Conservation (phyloP, 495 filamentous ascomycete genomes). For the Lepraria neglecta region DNA sequence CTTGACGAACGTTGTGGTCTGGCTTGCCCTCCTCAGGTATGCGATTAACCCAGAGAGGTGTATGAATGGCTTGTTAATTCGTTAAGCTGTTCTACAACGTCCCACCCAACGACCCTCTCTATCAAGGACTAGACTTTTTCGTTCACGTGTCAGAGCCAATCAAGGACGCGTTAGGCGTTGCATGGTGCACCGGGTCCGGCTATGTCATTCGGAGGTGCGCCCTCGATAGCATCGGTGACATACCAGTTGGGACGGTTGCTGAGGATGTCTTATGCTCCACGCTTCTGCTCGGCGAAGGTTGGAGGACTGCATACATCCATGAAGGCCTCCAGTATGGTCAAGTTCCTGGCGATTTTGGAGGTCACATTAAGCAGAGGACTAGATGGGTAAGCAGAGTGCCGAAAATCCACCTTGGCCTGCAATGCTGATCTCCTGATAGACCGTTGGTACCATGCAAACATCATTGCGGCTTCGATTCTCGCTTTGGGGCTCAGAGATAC, state of each 20-base stretch:
- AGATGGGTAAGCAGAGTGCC: conserved; percentile 36
- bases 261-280: conserved; percentile 48
- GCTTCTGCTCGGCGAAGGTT: conserved; percentile 44
- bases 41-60: background rate
- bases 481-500: conserved; percentile 1
- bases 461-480: conserved; percentile 4
- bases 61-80: background rate
- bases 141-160: conserved; percentile 46
- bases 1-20: conserved; percentile 43
- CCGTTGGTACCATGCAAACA: conserved; percentile 13
- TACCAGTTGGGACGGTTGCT: conserved; percentile 44
- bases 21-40: conserved; percentile 45
- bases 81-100: conserved; percentile 46
- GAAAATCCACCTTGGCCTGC: background rate
- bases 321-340: conserved; percentile 49
- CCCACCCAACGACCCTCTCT: conserved; percentile 45
- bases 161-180: conserved; percentile 43
- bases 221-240: conserved; percentile 47
- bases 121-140: conserved; percentile 44
- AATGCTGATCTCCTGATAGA: conserved; percentile 8
- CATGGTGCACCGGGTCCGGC: conserved; percentile 51
- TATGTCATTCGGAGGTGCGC: conserved; percentile 45
- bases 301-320: conserved; percentile 46
- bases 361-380: conserved; percentile 48
- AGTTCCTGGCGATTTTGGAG: conserved; percentile 43